Evolutionary conservation across 108 stramenopile genomes (phyloP).

Genomic region (Nitzschia sp.): DNA sequence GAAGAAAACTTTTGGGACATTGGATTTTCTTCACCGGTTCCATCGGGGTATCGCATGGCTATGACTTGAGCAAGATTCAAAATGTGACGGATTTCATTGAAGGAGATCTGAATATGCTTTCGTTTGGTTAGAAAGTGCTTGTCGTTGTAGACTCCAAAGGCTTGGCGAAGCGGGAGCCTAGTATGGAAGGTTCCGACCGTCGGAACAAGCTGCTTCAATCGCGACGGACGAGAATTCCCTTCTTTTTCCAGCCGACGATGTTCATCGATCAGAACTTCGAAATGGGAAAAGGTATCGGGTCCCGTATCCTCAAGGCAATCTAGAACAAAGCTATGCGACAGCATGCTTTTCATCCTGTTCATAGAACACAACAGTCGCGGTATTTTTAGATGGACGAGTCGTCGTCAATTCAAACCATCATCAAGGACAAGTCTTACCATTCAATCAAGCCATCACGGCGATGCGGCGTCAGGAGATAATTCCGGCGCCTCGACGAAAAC

Average conservation of each 20-base stretch:
- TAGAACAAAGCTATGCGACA: conserved; percentile 88
- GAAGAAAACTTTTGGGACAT: conserved; percentile 2
- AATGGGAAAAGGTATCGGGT: conserved; percentile 84
- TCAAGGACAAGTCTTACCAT: conserved; percentile 57
- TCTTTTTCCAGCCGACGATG: conserved; percentile 57
- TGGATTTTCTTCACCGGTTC: conserved; percentile 2
- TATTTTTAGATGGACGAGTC: no score
- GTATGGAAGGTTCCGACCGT: conserved; percentile 90
- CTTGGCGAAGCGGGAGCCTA: conserved; percentile 69
- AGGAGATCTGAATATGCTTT: conserved; percentile 81
- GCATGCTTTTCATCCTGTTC: conserved; percentile 91
- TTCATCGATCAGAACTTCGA: conserved; percentile 91
- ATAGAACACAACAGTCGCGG: no score
- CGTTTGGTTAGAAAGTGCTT: conserved; percentile 83
- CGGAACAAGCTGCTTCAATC: conserved; percentile 73
- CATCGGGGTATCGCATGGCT: conserved; percentile 54
- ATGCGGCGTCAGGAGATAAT: conserved; percentile 88
- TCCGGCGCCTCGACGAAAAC: conserved; percentile 84
- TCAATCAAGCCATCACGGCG: conserved; percentile 90
- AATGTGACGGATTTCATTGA: conserved; percentile 93
- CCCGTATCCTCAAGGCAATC: conserved; percentile 83
- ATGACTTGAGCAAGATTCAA: conserved; percentile 91
- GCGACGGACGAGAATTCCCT: conserved; percentile 28
- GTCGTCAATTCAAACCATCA: not conserved
- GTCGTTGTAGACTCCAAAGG: conserved; percentile 83